Base-by-base conservation (phyloP, 2,329 filamentous ascomycete species). In the Colletotrichum sp. region DNA sequence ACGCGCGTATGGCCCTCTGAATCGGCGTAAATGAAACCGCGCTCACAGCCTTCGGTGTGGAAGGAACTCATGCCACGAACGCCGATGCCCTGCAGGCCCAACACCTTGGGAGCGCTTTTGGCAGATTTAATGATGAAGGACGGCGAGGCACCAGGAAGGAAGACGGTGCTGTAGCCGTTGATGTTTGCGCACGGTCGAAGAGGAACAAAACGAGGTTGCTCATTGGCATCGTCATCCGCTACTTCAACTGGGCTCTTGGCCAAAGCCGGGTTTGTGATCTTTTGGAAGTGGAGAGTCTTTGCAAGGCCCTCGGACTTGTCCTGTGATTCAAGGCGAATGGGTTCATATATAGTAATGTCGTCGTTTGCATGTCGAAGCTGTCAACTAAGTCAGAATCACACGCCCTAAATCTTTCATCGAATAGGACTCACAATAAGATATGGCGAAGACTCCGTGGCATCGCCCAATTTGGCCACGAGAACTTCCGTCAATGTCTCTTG, bases 311-410 rank as follows among this genome's bases (percentile, higher is more conserved):
- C 79, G 9, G 81, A 80, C n/a, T 76, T 77, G 72, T 80, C 82
- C 72, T 83, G 83, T 32, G 81, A 82, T 52, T 82, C 85, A 77
- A 86, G 86, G 57, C 91, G 89, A 79, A 95, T 94, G 2, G 96
- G 96, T 82, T 97, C 93, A 82, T 99, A 99, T 62, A 99, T 90
- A 13, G 94, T 94, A 39, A 99, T 87, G 81, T 99, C 96, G 78
- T 98, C 94, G 75, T 92, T 93, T 12, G 91, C 89, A 65, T 95
- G 95, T 67, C 96, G 94, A 32, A 96, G 87, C 94, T 96, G 78
- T 22, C 72, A 22, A 62, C 49, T n/a, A 13, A 19, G 16, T 52
- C 75, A 78, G 55, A 63, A 72, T 77, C 36, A 39, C 39, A 34
- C 11, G 32, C 15, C 3, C 1, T 16, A 22, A 7, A 29, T 9